Evolutionary conservation across 2,329 filamentous ascomycete species (phyloP).

Genomic region (Claviceps capensis): DNA sequence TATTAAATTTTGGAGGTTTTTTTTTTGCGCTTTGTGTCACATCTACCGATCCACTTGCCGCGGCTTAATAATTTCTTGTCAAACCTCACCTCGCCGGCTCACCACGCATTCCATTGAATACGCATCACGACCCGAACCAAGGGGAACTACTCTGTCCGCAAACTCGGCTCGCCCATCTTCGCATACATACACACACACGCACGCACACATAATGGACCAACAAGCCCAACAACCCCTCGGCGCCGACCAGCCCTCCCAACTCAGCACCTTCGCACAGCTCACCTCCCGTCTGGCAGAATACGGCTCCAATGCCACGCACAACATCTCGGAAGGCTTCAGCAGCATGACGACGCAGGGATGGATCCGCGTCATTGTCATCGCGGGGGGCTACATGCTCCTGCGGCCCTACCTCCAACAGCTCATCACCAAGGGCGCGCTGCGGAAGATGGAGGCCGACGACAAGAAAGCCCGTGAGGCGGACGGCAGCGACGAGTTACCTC

Average conservation of each 20-base stretch:
- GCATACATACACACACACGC: not conserved
- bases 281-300: conserved; percentile 20
- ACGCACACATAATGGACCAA: conserved; percentile 9
- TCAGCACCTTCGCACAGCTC: conserved; percentile 22
- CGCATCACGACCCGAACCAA: too few species aligned
- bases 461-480: conserved; percentile 19
- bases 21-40: too few species aligned
- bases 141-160: not conserved
- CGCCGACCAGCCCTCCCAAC: conserved; percentile 13
- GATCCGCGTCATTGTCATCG: conserved; percentile 57
- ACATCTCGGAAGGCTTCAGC: conserved; percentile 34
- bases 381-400: conserved; percentile 59
- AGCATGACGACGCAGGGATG: conserved; percentile 38
- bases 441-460: conserved; percentile 47
- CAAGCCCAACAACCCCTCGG: conserved; percentile 13
- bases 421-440: conserved; percentile 48
- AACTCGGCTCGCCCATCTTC: not conserved
- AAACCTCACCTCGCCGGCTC: too few species aligned
- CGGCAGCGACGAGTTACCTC: conserved; percentile 1
- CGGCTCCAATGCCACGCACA: conserved; percentile 29
- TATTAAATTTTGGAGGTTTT: too few species aligned
- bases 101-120: too few species aligned
- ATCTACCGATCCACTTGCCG: too few species aligned
- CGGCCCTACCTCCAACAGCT: conserved; percentile 62
- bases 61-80: too few species aligned